Evolutionary conservation across 78 protist genomes (phyloP).

Genomic region (Mantamonas sphyraenae): DNA sequence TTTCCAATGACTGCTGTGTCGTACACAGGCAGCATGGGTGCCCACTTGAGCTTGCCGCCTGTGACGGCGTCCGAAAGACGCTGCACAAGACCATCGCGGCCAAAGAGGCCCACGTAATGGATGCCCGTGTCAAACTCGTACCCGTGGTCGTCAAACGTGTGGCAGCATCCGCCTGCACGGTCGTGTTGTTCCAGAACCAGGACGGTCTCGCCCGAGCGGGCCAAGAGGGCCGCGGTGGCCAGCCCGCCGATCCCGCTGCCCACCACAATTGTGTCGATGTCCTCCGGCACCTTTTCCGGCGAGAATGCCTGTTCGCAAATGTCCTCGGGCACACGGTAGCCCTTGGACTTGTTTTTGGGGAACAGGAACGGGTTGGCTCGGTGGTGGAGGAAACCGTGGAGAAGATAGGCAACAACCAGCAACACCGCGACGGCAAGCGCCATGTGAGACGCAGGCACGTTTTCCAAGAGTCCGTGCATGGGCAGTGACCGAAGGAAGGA

Average conservation of each 20-base stretch:
- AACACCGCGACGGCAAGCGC: no score
- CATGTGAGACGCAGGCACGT: no score
- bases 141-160: slow-evolving; percentile 17
- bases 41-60: slow-evolving; percentile 20
- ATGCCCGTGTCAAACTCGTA: slow-evolving; percentile 36
- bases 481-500: no score
- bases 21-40: background rate
- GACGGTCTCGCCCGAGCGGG: slow-evolving; percentile 8
- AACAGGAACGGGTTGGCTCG: no score
- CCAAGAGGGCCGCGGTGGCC: slow-evolving; percentile 13
- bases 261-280: slow-evolving; percentile 25
- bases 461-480: no score
- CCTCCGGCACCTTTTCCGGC: no score
- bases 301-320: no score
- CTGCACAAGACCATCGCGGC: background rate
- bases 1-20: background rate
- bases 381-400: no score
- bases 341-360: no score
- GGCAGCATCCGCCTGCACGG: slow-evolving; percentile 14
- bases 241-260: slow-evolving; percentile 36
- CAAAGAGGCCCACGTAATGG: slow-evolving; percentile 23
- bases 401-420: no score
- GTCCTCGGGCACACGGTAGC: no score
- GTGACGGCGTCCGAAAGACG: background rate
- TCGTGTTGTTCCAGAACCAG: slow-evolving; percentile 30